Percentiles rank a stretch among this genome's conserved stretches.
Evolutionary conservation across 164 flowering plant species (phyloP).

Genomic region (Kalanchoe fedtschenkoi): DNA sequence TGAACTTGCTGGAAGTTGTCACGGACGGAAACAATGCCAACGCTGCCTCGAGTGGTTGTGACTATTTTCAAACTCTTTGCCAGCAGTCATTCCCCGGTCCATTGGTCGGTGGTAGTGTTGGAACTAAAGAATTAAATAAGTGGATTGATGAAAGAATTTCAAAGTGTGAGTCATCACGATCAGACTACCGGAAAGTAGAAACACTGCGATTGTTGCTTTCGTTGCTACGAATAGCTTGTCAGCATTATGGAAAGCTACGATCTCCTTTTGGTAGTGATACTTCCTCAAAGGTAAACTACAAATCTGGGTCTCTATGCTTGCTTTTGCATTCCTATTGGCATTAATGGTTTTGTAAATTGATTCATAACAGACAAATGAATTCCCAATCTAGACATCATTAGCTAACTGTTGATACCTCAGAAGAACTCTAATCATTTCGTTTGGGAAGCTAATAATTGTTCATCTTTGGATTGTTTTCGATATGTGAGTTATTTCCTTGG

Average conservation of each 20-base stretch:
- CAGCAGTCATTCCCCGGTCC: slow-evolving; percentile 90
- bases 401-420: no score
- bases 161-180: slow-evolving; percentile 36
- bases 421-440: no score
- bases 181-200: slow-evolving; percentile 45
- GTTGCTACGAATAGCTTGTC: slow-evolving; percentile 78
- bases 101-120: slow-evolving; percentile 78
- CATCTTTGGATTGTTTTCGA: no score
- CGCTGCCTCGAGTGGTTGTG: slow-evolving; percentile 23
- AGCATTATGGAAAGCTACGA: slow-evolving; percentile 91
- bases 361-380: no score
- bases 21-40: slow-evolving; percentile 20
- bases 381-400: no score
- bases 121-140: slow-evolving; percentile 69
- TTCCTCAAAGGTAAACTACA: slow-evolving; percentile 40
- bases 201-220: slow-evolving; percentile 66
- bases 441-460: no score
- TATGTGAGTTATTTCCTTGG: no score
- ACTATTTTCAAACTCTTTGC: slow-evolving; percentile 57
- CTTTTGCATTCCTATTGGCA: not conserved
- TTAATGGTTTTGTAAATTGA: no score
- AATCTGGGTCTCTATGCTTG: not conserved
- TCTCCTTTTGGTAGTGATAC: slow-evolving; percentile 82
- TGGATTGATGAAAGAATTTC: slow-evolving; percentile 94
- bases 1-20: slow-evolving; percentile 66